Evolutionary conservation across 371 early-diverging fungal species (phyloP).

Genomic region (Homolaphlyctis polyrhiza): DNA sequence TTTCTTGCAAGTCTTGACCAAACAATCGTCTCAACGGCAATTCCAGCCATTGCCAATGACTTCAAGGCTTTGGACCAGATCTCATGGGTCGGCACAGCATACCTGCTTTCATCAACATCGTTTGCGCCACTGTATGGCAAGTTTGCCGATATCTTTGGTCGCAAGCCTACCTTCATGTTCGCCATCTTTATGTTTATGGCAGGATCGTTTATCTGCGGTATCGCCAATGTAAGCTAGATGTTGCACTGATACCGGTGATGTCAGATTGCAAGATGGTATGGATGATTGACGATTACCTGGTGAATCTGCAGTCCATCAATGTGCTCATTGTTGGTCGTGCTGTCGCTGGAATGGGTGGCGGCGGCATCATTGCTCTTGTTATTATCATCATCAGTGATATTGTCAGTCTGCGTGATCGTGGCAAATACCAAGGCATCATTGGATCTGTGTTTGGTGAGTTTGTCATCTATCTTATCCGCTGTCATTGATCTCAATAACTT

Average conservation of each 20-base stretch:
- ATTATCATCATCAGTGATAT: slow-evolving; percentile 41
- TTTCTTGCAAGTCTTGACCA: slow-evolving; percentile 66
- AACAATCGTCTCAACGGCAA: slow-evolving; percentile 59
- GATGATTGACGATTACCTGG: neutral
- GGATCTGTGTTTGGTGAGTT: slow-evolving; percentile 22
- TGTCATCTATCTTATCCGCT: neutral
- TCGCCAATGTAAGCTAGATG: slow-evolving; percentile 28
- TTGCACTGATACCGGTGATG: neutral
- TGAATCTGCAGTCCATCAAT: slow-evolving; percentile 42
- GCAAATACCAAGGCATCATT: slow-evolving; percentile 29
- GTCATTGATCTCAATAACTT: neutral
- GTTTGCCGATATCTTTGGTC: slow-evolving; percentile 47
- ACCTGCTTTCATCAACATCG: slow-evolving; percentile 22
- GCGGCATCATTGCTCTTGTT: slow-evolving; percentile 57
- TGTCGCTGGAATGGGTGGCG: slow-evolving; percentile 65
- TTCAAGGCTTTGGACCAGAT: slow-evolving; percentile 52
- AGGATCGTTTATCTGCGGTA: slow-evolving; percentile 62
- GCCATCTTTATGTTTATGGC: slow-evolving; percentile 57
- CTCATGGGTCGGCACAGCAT: slow-evolving; percentile 51
- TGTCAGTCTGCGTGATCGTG: slow-evolving; percentile 37
- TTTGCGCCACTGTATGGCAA: slow-evolving; percentile 5
- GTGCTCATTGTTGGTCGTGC: slow-evolving; percentile 64
- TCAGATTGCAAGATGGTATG: neutral
- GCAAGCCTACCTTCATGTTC: slow-evolving; percentile 52
- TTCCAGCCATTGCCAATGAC: slow-evolving; percentile 24